Evolutionary conservation across 805 yeast species (phyloP).

Genomic region (Pichia sporocuriosa): DNA sequence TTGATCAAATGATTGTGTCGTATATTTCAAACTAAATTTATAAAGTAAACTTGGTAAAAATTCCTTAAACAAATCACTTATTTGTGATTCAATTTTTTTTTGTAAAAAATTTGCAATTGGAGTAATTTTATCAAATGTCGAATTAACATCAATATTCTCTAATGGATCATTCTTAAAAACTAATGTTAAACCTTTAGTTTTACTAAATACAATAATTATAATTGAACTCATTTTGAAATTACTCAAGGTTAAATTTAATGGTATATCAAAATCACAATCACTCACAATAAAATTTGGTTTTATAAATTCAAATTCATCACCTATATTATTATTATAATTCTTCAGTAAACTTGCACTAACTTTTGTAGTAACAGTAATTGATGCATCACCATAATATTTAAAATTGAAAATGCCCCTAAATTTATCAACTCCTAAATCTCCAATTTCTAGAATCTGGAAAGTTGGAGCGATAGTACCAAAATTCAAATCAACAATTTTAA

Average conservation of each 20-base stretch:
- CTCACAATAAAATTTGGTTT: conserved; percentile 63
- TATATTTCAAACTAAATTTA: conserved; percentile 63
- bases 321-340: conserved; percentile 41
- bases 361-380: conserved; percentile 65
- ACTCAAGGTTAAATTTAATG: conserved; percentile 67
- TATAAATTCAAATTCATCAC: conserved; percentile 41
- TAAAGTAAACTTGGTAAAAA: conserved; percentile 77
- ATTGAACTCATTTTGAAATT: conserved; percentile 72
- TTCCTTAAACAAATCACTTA: conserved; percentile 74
- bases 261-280: conserved; percentile 64
- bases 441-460: conserved; percentile 75
- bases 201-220: conserved; percentile 75
- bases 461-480: conserved; percentile 71
- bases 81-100: conserved; percentile 73
- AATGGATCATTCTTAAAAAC: conserved; percentile 88
- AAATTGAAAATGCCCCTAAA: conserved; percentile 79
- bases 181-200: conserved; percentile 74
- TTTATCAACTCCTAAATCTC: conserved; percentile 68
- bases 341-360: conserved; percentile 81
- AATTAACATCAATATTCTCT: conserved; percentile 72
- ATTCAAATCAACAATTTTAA: conserved; percentile 58
- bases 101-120: conserved; percentile 81
- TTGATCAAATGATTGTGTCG: conserved; percentile 33
- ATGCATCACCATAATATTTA: conserved; percentile 69
- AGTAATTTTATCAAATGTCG: conserved; percentile 80